Percentiles rank a stretch among this genome's conserved stretches.
Evolutionary conservation across 139 green algal genomes (phyloP).

Genomic region (Microglena sp.): DNA sequence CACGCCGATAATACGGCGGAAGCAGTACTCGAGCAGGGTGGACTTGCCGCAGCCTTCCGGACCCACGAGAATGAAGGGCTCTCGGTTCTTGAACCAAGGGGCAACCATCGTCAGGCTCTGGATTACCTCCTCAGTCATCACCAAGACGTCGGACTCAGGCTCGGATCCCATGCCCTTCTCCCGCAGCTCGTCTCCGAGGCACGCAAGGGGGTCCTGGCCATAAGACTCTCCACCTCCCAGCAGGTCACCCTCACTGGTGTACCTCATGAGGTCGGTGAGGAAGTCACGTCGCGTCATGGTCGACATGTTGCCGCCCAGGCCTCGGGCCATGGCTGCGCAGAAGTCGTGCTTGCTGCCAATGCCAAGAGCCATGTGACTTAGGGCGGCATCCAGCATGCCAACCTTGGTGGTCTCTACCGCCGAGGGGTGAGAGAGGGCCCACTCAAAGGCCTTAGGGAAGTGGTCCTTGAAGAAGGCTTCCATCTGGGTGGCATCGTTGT

Average conservation of each 20-base stretch:
- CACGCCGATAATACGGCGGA: conserved; percentile 29
- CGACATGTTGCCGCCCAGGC: conserved; percentile 47
- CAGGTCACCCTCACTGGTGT: conserved; percentile 19
- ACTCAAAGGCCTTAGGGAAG: conserved; percentile 38
- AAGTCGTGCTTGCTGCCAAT: conserved; percentile 31
- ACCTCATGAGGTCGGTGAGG: conserved; percentile 26
- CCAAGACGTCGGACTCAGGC: not conserved
- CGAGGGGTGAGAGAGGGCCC: conserved; percentile 17
- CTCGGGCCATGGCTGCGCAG: conserved; percentile 34
- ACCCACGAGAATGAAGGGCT: conserved; percentile 62
- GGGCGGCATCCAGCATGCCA: conserved; percentile 17
- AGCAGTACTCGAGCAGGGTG: conserved; percentile 52
- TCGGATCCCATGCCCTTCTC: conserved; percentile 14
- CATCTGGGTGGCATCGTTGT: conserved; percentile 3
- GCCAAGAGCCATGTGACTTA: conserved; percentile 35
- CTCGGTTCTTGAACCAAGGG: conserved; percentile 50
- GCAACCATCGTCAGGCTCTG: conserved; percentile 35
- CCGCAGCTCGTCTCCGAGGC: conserved; percentile 30
- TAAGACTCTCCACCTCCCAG: conserved; percentile 17
- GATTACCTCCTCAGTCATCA: conserved; percentile 19
- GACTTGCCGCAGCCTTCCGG: conserved; percentile 67
- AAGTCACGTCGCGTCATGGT: conserved; percentile 26
- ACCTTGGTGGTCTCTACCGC: conserved; percentile 48
- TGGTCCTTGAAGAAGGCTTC: conserved; percentile 25
- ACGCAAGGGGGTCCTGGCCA: conserved; percentile 19